phyloP scores from a whole-genome alignment of 2,329 filamentous ascomycete species.

The Mariannaea elegans region DNA sequence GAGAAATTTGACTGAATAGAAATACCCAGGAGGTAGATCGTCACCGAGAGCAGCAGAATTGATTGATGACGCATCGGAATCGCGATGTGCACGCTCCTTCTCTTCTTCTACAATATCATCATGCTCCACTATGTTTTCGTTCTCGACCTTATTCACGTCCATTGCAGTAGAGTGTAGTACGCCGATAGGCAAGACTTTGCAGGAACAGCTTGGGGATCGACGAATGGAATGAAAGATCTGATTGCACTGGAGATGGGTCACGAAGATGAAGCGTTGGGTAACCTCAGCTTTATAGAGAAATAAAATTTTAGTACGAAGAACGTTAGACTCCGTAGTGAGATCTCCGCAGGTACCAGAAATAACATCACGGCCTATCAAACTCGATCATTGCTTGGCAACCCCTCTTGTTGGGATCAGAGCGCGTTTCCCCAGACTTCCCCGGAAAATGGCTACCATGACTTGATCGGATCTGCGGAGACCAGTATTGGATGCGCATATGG shows the following conservation, averaged over 20 bases:
- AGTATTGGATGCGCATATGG: too few relatives aligned
- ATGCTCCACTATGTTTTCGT: conserved; percentile 23
- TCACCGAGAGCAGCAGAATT: conserved; percentile 46
- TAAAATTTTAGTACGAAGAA: too few relatives aligned
- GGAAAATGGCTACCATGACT: conserved; percentile 32
- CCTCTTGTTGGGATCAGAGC: too few relatives aligned
- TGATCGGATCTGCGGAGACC: conserved; percentile 20
- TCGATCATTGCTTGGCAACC: background rate
- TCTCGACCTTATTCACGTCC: conserved; percentile 31
- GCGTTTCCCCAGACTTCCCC: conserved; percentile 27
- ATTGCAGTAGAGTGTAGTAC: conserved; percentile 12
- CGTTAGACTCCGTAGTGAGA: too few relatives aligned
- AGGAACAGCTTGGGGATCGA: too few relatives aligned
- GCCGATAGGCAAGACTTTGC: too few relatives aligned
- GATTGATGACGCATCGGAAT: conserved; percentile 44
- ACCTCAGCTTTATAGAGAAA: too few relatives aligned
- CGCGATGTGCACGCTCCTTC: conserved; percentile 19
- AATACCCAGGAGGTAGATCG: conserved; percentile 48
- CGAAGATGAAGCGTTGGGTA: too few relatives aligned
- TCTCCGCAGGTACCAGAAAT: background rate
- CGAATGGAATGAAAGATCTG: background rate
- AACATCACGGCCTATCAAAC: background rate
- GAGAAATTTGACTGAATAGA: conserved; percentile 46
- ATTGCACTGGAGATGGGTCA: too few relatives aligned
- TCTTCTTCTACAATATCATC: conserved; percentile 28